Conservation (phyloP, 164 flowering plant species). For the Nymphaea thermarum region DNA sequence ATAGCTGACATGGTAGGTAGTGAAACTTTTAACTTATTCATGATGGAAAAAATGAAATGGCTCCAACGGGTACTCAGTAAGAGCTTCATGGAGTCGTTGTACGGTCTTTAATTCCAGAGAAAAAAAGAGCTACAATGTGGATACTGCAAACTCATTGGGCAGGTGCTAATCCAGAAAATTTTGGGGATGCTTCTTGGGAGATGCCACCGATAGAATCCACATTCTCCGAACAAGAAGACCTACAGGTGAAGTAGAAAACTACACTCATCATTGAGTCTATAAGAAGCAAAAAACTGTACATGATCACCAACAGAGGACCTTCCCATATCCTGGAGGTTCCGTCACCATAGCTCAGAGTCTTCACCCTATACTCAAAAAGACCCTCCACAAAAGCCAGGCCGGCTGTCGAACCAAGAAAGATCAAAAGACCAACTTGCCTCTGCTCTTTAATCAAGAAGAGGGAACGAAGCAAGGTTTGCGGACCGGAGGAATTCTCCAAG, state of each 20-base stretch:
- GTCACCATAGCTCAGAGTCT: slow-evolving; percentile 93
- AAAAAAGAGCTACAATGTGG: neutral
- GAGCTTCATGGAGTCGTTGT: neutral
- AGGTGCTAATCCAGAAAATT: neutral
- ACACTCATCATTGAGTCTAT: slow-evolving; percentile 93
- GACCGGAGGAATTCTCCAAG: slow-evolving; percentile 84
- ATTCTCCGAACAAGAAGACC: slow-evolving; percentile 41
- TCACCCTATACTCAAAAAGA: slow-evolving; percentile 93
- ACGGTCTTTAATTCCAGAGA: neutral
- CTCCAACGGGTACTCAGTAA: neutral
- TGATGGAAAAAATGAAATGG: neutral
- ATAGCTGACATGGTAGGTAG: too few relatives aligned
- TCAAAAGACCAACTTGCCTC: slow-evolving; percentile 88
- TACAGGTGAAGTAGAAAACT: slow-evolving; percentile 91
- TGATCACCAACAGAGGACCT: slow-evolving; percentile 89
- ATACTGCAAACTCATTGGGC: neutral
- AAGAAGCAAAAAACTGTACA: slow-evolving; percentile 89
- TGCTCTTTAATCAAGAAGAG: slow-evolving; percentile 64
- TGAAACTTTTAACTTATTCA: neutral
- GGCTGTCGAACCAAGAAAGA: slow-evolving; percentile 82
- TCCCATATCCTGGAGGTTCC: slow-evolving; percentile 98
- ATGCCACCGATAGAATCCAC: slow-evolving; percentile 5
- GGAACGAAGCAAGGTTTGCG: slow-evolving; percentile 66
- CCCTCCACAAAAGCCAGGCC: slow-evolving; percentile 91
- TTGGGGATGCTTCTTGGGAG: neutral